Evolutionary conservation across 768 basidiomycete species (phyloP).

Genomic region (Pleurotus salmoneostramineus): DNA sequence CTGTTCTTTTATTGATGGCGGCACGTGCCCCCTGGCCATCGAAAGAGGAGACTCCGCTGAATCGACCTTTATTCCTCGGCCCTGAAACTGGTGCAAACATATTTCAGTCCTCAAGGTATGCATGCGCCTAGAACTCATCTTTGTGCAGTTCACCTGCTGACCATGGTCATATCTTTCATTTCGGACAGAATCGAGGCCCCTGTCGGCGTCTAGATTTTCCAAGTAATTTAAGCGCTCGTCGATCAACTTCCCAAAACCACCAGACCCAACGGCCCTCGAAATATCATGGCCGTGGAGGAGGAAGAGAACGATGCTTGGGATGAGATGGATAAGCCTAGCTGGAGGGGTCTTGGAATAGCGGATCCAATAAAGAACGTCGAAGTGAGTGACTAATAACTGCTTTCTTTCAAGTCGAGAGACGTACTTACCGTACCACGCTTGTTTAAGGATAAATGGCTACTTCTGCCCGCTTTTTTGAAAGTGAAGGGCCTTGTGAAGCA

Average conservation of each 20-base stretch:
- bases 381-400: conserved; percentile 41
- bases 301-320: conserved; percentile 53
- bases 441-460: conserved; percentile 91
- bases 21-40: conserved; percentile 7
- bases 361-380: conserved; percentile 91
- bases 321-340: conserved; percentile 48
- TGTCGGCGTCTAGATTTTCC: not conserved
- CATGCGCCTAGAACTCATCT: no score
- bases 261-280: not conserved
- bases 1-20: conserved; percentile 6
- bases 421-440: conserved; percentile 5
- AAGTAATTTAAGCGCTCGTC: not conserved
- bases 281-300: conserved; percentile 5
- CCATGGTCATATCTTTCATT: no score
- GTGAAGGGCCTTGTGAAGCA: conserved; percentile 99
- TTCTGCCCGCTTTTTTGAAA: conserved; percentile 93
- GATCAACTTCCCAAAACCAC: not conserved
- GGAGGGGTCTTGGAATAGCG: conserved; percentile 76
- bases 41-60: no score
- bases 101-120: no score
- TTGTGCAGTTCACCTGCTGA: no score
- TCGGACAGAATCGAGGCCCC: not conserved
- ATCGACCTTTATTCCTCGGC: no score
- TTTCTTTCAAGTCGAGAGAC: not conserved
- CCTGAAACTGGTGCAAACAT: no score